Percentiles rank a stretch among this genome's conserved stretches.
phyloP scores from a whole-genome alignment of 306 rosid genomes.

The Gillenia trifoliata region DNA sequence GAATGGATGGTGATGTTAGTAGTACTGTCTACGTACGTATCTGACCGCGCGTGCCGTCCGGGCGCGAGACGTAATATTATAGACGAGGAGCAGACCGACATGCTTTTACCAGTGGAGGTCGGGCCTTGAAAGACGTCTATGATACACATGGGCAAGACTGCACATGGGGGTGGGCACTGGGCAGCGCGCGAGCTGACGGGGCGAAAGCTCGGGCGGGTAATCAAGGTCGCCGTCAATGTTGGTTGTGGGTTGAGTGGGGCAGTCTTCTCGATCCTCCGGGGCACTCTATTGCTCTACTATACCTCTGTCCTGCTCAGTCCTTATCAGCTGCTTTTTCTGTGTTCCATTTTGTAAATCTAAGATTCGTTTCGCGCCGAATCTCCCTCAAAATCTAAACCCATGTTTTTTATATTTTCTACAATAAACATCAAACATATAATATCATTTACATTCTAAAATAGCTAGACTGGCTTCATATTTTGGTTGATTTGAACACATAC shows the following conservation, averaged over 20 bases:
- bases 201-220: slow-evolving; percentile 44
- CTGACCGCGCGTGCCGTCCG: slow-evolving; percentile 84
- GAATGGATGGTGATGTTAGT: background rate
- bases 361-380: slow-evolving; percentile 25
- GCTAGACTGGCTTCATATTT: too few relatives aligned
- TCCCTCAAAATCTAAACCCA: slow-evolving; percentile 5
- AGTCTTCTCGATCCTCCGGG: slow-evolving; percentile 46
- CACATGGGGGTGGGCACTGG: slow-evolving; percentile 4
- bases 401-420: too few relatives aligned
- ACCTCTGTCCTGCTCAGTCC: slow-evolving; percentile 15
- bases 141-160: slow-evolving; percentile 1
- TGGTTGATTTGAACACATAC: too few relatives aligned
- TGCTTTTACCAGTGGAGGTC: background rate
- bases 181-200: slow-evolving; percentile 12
- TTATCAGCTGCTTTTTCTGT: slow-evolving; percentile 18
- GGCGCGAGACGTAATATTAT: slow-evolving; percentile 34
- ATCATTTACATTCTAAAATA: too few relatives aligned
- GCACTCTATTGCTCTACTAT: slow-evolving; percentile 7
- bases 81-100: slow-evolving; percentile 4
- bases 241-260: slow-evolving; percentile 16
- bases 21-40: slow-evolving; percentile 22
- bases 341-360: background rate
- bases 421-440: too few relatives aligned
- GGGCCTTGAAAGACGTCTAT: slow-evolving; percentile 29
- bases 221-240: slow-evolving; percentile 37